Base-by-base conservation (phyloP, 2,329 filamentous ascomycete species). In the Stagonosporopsis cucurbitacearum region DNA sequence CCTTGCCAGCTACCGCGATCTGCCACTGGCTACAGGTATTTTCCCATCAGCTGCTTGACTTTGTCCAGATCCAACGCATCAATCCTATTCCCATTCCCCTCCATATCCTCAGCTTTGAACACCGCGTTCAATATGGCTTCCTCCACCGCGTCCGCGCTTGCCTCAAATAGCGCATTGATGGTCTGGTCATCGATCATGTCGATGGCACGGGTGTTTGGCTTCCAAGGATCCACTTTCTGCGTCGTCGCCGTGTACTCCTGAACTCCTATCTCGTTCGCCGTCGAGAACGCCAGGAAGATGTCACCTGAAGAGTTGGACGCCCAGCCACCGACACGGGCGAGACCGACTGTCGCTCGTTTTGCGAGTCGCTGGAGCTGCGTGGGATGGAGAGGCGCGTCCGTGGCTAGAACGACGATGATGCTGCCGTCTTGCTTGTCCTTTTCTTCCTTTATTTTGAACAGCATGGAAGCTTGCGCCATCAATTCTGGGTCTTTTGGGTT, bases 281-380 rank as follows among this genome's bases (percentile, higher is more conserved):
- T 89, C 7, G 85, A 88, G 56, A 90, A 84, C 4, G 87, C 86
- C 2, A 90, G 76, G 67, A 89, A 88, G 55, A 90, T 84, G 57
- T 90, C 87, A 0, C 87, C 87, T 0, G 85, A 88, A 11, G 79
- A 80, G 59, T 88, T 88, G 39, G 80, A 78, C 0, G 85, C 86
- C 56, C 84, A 84, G 2, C 86, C 84, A 2, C 86, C 86, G 0
- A 87, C 85, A 53, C 82, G 79, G 5, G 82, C 77, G 0, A 90
- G 70, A 0, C 88, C 86, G 1, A 88, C 81, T 0, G 85, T 86
- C 0, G 86, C 86, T 32, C 86, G 82, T 56, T 84, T 82, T 1
- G 86, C 85, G 1, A 88, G 73, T 1, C 86, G 78, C 54, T 82
- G 79, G 2, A 87, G 80, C 63, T 87, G 84, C 1, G 76, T 72